These are phyloP conservation scores for Wickerhamomyces bisporus DNA, from an alignment of 805 yeast genomes.

Conservation along the genomic window DNA sequence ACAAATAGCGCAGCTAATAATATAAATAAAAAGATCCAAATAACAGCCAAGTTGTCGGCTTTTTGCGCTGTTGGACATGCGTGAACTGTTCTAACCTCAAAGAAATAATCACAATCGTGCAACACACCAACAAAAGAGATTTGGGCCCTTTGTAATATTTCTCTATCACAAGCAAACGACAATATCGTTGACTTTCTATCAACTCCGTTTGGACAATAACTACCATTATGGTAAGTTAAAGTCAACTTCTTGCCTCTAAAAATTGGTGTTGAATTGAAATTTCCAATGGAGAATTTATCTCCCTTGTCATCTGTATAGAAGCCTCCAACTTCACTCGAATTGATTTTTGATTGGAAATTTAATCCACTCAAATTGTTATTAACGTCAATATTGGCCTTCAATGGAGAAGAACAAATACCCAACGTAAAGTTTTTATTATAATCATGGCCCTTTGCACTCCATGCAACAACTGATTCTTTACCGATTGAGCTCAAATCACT, in stretches of 20 bases:
- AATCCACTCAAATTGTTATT: slow-evolving; percentile 22
- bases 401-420: slow-evolving; percentile 63
- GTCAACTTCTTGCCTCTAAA: slow-evolving; percentile 70
- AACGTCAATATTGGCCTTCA: slow-evolving; percentile 24
- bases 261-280: slow-evolving; percentile 52
- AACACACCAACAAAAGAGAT: slow-evolving; percentile 65
- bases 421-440: slow-evolving; percentile 67
- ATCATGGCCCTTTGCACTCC: slow-evolving; percentile 70
- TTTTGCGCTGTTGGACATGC: slow-evolving; percentile 81
- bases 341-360: slow-evolving; percentile 12
- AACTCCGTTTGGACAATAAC: slow-evolving; percentile 50
- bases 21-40: slow-evolving; percentile 59
- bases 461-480: slow-evolving; percentile 33
- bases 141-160: slow-evolving; percentile 57
- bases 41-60: slow-evolving; percentile 56
- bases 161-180: slow-evolving; percentile 76
- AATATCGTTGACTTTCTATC: slow-evolving; percentile 59
- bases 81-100: slow-evolving; percentile 78
- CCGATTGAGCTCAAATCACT: slow-evolving; percentile 24
- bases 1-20: slow-evolving; percentile 36
- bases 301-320: slow-evolving; percentile 44
- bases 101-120: slow-evolving; percentile 76
- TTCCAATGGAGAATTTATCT: slow-evolving; percentile 52
- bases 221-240: slow-evolving; percentile 67
- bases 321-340: slow-evolving; percentile 49